Base-by-base conservation (phyloP, 257 asterid genomes). In the Penstemon eatonii region DNA sequence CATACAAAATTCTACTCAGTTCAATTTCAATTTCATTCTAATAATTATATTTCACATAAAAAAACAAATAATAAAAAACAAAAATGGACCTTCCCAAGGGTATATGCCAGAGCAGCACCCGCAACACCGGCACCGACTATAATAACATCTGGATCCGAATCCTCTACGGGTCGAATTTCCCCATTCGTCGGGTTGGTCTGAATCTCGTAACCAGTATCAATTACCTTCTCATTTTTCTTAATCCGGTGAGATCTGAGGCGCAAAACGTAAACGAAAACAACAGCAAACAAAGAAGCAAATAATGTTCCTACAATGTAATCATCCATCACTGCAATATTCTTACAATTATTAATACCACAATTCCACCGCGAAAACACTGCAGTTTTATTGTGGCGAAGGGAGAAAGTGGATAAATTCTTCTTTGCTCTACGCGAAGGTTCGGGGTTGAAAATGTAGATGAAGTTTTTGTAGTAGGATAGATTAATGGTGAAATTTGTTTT, bases 61-160 rank as follows among this genome's bases (percentile, higher is more conserved):
- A 55, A 60, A 40, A 33, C 75, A 52, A 5, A 61, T 57, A 8
- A 57, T 69, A 43, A 72, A 80, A 15, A 56, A 74, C 33, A 9
- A 53, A 36, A 40, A 13, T 33, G 9, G 25, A 83, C 87, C 87
- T 77, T 83, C 60, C 75, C 87, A 43, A 83, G 85, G 50, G 87
- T 77, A 55, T 77, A 74, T 60, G 87, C 83, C 12, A 83, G 68
- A 43, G 87, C 85, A 56, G 87, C 87, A 15, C 87, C 87, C 6
- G 81, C 87, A 39, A 82, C 87, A 56, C 87, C 87, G n/a, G 85
- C 87, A 5, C 87, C 87, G 39, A 80, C 83, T 1, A 83, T 67
- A n/a, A 80, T 75, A n/a, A 83, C 79, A 69, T 83, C 85, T 13
- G 78, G 59, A 18, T 77, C 76, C 19, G 72, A 75, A 12, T 60